These are phyloP conservation scores for Tolypocladium tropicale DNA, from an alignment of 2,329 filamentous ascomycete genomes.

Conservation along the genomic window DNA sequence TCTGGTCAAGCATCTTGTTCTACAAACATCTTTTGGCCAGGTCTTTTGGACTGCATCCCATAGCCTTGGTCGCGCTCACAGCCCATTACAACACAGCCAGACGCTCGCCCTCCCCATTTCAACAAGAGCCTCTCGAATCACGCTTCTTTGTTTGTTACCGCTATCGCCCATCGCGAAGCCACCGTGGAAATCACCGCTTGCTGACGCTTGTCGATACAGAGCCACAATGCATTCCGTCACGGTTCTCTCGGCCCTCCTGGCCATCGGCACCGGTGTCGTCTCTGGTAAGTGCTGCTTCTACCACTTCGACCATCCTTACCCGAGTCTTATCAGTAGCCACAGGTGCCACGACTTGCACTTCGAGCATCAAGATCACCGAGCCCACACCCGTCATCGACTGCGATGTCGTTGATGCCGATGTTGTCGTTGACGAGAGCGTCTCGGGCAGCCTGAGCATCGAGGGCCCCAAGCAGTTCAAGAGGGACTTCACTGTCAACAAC, in stretches of 20 bases:
- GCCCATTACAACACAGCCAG: slow-evolving; percentile 9
- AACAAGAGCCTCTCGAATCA: neutral
- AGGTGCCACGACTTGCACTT: slow-evolving; percentile 26
- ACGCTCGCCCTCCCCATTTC: neutral
- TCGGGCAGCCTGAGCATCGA: slow-evolving; percentile 50
- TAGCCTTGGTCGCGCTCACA: slow-evolving; percentile 7
- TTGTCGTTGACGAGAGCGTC: slow-evolving; percentile 51
- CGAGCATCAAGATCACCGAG: slow-evolving; percentile 52
- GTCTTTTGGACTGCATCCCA: slow-evolving; percentile 13
- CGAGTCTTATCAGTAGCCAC: neutral
- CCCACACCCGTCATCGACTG: slow-evolving; percentile 56
- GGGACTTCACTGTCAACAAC: slow-evolving; percentile 52
- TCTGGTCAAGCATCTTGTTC: slow-evolving; percentile 4
- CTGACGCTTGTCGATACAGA: slow-evolving; percentile 14
- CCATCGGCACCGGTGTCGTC: slow-evolving; percentile 27
- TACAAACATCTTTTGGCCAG: slow-evolving; percentile 12
- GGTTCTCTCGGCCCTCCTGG: slow-evolving; percentile 34
- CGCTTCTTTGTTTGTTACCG: neutral
- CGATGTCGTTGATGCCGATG: slow-evolving; percentile 55
- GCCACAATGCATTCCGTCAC: slow-evolving; percentile 37
- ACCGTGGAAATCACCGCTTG: neutral
- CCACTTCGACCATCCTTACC: neutral
- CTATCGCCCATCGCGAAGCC: neutral
- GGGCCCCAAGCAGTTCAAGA: slow-evolving; percentile 46
- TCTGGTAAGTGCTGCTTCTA: slow-evolving; percentile 26